Evolutionary conservation across 2,329 filamentous ascomycete genomes (phyloP).

Genomic region (Pseudocercospora musae): DNA sequence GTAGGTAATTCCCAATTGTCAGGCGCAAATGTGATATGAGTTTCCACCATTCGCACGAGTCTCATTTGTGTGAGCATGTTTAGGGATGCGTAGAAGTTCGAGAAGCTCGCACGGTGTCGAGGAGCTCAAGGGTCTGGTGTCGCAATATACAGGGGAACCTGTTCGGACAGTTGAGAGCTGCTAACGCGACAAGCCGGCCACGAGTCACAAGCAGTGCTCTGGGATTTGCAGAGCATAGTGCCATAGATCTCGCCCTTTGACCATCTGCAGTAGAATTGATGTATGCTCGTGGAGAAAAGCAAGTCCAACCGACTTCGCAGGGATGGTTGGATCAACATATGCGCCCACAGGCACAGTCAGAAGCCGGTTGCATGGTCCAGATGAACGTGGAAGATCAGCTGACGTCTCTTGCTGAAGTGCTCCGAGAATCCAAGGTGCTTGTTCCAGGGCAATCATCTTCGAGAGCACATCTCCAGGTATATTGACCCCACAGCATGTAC

Average conservation of each 20-base stretch:
- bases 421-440: background rate
- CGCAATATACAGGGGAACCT: background rate
- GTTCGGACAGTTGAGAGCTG: background rate
- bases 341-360: background rate
- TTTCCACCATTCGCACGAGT: too few relatives aligned
- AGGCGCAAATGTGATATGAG: too few relatives aligned
- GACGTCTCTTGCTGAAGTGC: background rate
- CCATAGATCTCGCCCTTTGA: too few relatives aligned
- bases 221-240: too few relatives aligned
- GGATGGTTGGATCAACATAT: background rate
- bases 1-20: too few relatives aligned
- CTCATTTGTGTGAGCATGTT: too few relatives aligned
- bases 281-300: background rate
- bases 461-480: background rate
- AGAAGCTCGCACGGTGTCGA: background rate
- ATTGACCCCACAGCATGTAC: background rate
- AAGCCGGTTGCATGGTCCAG: background rate
- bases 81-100: background rate
- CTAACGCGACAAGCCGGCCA: background rate
- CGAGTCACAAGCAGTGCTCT: background rate
- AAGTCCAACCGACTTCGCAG: background rate
- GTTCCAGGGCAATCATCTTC: background rate
- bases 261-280: background rate
- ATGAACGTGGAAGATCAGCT: background rate
- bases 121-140: background rate